Evolutionary conservation across 1,284 basidiomycete genomes (phyloP), one percentile per base, ranked within the genome.

Genomic region (Austroboletus olivaceoglutinosus): DNA sequence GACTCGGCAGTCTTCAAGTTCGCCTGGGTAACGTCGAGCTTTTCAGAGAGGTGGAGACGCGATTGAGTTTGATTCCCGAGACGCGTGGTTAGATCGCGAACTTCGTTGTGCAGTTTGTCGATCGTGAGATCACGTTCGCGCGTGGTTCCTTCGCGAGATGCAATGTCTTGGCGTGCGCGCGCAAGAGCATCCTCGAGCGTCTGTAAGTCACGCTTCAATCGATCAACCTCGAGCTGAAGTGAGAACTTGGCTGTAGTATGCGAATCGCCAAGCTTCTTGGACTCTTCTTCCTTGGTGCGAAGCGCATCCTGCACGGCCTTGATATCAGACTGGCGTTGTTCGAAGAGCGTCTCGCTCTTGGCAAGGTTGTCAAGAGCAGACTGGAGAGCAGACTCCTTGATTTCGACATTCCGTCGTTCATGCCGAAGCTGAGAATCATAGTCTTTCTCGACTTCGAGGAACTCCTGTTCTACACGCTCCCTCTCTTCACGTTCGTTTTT

Each of bases 201-300:
- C 56, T 86, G 82, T 21, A 97, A 66, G 65, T 98, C 96, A 29
- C 94, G 81, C 65, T 89, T 88, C 43, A 96, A 74, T 2, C 93
- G 76, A 60, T 98, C 95, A 5, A 93, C 80, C 70, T 98, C 95
- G 23, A 98, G 80, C 68, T 97, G 91, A 36, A 98, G 73, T 0
- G 91, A 91, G 74, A 93, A 92, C 50, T 85, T 80, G 43, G 93
- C 89, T 11, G 86, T 88, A 2, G 88, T 88, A 60, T 89, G 87
- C 27, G 85, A 78, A 67, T 89, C 83, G 38, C 87, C 86, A 5
- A 65, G 64, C 53, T 85, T 82, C 71, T 85, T 85, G 48, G 82
- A 82, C 64, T 68, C 67, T 27, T 67, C 73, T 58, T 91, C 89
- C 46, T 85, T 64, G 0, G 73, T 70, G 55, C 85, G 81, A 23